Evolutionary conservation across 495 filamentous ascomycete genomes (phyloP), one percentile per base, ranked within the genome.

Genomic region (Trichoderma virens): DNA sequence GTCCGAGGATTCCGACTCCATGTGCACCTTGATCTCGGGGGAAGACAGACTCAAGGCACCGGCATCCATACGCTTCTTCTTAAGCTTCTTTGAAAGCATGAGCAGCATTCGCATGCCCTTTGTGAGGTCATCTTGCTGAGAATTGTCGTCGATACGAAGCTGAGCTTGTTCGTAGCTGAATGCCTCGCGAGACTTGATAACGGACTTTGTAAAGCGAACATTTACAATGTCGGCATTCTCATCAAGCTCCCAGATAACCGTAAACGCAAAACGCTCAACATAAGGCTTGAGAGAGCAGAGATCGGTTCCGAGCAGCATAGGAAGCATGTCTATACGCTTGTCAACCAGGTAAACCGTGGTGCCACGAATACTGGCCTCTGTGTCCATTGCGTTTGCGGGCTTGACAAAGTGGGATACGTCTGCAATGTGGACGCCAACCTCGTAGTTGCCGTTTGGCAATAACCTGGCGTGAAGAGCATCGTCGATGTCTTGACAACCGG

Each of bases 291-390:
- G 82, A 11, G 94, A 98, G 77, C 94, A 98, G 2, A 98, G 80
- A 67, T 98, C 94, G 2, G 94, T 98, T 34, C 94, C 94, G 18
- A 98, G 84, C 28, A 98, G 85, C 83, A 90, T 90, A 20, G 95
- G 95, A 72, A 98, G 81, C 95, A 98, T 98, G 77, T 98, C 94
- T 68, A 98, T 98, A 67, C 94, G 92, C 78, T 98, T 98, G 76
- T 98, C 94, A 2, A 98, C 95, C 28, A 98, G 81, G 70, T 98
- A 98, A 32, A 98, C 94, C 0, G 95, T 98, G 3, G 94, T 98
- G 65, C 93, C 94, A 71, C 94, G 88, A 65, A 92, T 83, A 70
- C 90, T 92, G 2, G 94, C 94, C 76, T 98, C 94, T 27, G 83
- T 82, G 72, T 98, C 95, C 95, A 98, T 98, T 45, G 94, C 86